Evolutionary conservation across 2,329 filamentous ascomycete species (phyloP), one percentile per base, ranked within the genome.

Genomic region (Trichoderma cornu-damae): DNA sequence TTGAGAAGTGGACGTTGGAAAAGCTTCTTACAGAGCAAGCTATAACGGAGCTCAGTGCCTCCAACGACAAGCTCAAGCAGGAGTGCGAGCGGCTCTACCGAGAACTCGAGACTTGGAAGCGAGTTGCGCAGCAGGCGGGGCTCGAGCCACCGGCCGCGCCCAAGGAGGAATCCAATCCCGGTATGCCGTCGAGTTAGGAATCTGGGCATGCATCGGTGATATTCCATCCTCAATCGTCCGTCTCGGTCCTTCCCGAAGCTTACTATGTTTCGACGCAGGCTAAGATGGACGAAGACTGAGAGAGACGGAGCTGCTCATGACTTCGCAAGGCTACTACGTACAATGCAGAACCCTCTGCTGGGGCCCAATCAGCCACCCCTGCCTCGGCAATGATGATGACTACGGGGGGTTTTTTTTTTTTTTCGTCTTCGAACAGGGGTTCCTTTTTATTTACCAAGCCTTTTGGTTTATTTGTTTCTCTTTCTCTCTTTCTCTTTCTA

Each of bases 1-100:
- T 96, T 61, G 93, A 96, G 71, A 91, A 96, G 73, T 94, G 89
- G 89, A 93, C 89, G 3, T 77, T 94, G 26, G 90, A 94, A 74
- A 97, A 97, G 75, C 81, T 95, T 37, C 80, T 94, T 37, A 93
- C 89, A 0, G 90, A 95, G 73, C 89, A 94, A 70, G 90, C 90
- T 47, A 93, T 95, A 63, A 85, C 86, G 14, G 93, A 97, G 73
- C 83, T 96, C 50, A 93, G 88, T 67, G 82, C 86, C 28, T 92
- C 88, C 62, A 95, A 93, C 66, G 90, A 95, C 65, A 94, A 92
- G 74, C 81, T 93, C 61, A 93, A 93, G 76, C 79, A 80, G 34
- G 89, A 94, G 68, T 89, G 86, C 63, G 87, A 91, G 69, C 79
- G 88, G 32, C 84, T 88, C 20, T 92, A 89, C 77, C 79, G 86